Evolutionary conservation across 2,329 filamentous ascomycete genomes (phyloP).

Genomic region (Diaporthe vexans): DNA sequence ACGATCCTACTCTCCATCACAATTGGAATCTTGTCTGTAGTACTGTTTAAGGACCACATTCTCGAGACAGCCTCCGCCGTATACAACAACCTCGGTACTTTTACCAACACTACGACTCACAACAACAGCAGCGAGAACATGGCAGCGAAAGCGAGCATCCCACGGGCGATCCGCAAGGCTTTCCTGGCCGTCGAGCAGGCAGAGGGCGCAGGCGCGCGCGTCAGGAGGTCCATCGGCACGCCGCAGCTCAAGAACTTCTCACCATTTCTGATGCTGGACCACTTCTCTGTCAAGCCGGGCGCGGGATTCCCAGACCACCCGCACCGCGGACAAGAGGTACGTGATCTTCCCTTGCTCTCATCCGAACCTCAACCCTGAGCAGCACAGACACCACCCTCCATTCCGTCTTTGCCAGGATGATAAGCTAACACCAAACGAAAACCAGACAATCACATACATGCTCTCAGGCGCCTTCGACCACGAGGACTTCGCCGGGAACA

Average conservation of each 20-base stretch:
- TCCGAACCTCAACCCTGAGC: too few species aligned
- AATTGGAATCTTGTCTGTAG: constrained; percentile 54
- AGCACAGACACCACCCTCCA: neutral
- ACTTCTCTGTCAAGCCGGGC: constrained; percentile 84
- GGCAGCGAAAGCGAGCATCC: constrained; percentile 71
- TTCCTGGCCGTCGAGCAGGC: constrained; percentile 89
- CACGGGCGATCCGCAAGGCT: constrained; percentile 84
- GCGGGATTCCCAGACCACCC: constrained; percentile 92
- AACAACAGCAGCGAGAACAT: constrained; percentile 35
- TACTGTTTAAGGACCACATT: constrained; percentile 52
- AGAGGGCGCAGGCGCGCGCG: constrained; percentile 89
- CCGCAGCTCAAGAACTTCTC: constrained; percentile 86
- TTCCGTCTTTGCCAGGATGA: neutral
- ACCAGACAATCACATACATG: constrained; percentile 90
- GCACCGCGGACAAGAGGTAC: constrained; percentile 46
- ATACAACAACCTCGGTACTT: constrained; percentile 37
- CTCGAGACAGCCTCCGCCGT: constrained; percentile 44
- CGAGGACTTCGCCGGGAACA: constrained; percentile 90
- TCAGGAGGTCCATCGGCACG: constrained; percentile 90
- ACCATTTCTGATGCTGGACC: constrained; percentile 96
- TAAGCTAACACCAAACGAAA: constrained; percentile 78
- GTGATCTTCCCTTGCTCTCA: constrained; percentile 38
- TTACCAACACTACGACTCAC: neutral
- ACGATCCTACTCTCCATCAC: constrained; percentile 55
- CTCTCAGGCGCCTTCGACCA: constrained; percentile 89